These are phyloP conservation scores for Carex scoparia DNA, from an alignment of 176 grass and related monocot species.

Conservation along the genomic window DNA sequence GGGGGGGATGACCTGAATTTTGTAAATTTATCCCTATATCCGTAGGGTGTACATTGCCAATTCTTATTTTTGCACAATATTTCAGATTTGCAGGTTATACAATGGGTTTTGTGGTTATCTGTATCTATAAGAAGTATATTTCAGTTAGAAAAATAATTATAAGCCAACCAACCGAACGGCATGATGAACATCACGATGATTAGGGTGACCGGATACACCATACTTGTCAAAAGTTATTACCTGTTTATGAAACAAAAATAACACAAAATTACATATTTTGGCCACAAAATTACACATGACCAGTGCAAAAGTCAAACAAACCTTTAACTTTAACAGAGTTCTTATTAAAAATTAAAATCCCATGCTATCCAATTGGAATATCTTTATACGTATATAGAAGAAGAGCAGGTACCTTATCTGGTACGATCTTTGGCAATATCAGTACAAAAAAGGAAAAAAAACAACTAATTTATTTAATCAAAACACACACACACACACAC, in stretches of 20 bases:
- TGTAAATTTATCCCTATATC: neutral
- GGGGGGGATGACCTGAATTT: neutral
- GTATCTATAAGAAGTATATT: neutral
- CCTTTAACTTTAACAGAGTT: neutral
- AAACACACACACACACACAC: no score
- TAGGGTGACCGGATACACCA: conserved; percentile 84
- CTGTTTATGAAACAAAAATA: conserved; percentile 33
- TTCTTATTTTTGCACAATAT: neutral
- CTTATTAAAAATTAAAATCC: neutral
- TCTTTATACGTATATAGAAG: neutral
- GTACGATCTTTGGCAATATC: neutral
- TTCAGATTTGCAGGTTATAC: neutral
- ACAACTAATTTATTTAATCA: neutral
- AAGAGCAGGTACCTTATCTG: neutral
- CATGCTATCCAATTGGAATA: neutral
- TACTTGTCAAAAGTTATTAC: conserved; percentile 75
- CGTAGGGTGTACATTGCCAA: neutral
- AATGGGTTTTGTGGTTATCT: neutral
- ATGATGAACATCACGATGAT: conserved; percentile 75
- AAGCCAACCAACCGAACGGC: conserved; percentile 28
- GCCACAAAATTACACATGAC: neutral
- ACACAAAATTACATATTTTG: neutral
- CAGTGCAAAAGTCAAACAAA: neutral
- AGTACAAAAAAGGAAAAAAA: neutral
- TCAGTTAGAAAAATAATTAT: neutral